Evolutionary conservation across 2,329 filamentous ascomycete species (phyloP), one percentile per base, ranked within the genome.

Genomic region (Hypoxylon sp.): DNA sequence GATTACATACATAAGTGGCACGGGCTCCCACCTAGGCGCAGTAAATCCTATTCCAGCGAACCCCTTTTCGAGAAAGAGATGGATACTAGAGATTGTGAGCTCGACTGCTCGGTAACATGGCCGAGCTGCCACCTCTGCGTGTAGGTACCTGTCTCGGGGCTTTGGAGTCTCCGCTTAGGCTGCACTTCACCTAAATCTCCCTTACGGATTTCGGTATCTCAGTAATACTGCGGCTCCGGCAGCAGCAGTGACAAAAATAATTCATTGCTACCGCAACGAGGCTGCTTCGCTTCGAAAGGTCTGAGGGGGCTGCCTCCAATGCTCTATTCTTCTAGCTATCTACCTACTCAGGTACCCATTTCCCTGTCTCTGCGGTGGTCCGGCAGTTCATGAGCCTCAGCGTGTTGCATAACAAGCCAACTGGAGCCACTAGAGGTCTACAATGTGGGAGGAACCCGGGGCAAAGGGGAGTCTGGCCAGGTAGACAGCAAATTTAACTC

Each of bases 201-300:
- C 24, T 51, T 46, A 48, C 17, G 20, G 48, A 7, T 40, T 40
- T 43, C 55, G 55, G 55, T 43, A 57, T 48, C 18, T 51, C 17
- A 6, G 7, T 43, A 38, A 20, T 23, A 40, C 8, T 18, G 35
- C 11, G 18, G 7, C 51, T 24, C 17, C 18, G 10, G 21, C 17
- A 43, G 41, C 17, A 15, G 18, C 26, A 15, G 18, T 21, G 46
- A 53, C 43, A 63, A 61, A 63, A 63, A 63, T 63, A 63, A 48
- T 45, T 45, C 53, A 27, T 24, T 47, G 38, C 48, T 48, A 49
- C 48, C 48, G 27, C 15, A 40, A 43, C 43, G 55, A 54, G 53
- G 54, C 55, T 50, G 51, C 61, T 61, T 63, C 58, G 58, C 51
- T 40, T 53, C 48, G 48, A 55, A n/a, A n/a, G n/a, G n/a, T 55